phyloP scores from a whole-genome alignment of 495 filamentous ascomycete species.

The Penicillium argentinense region DNA sequence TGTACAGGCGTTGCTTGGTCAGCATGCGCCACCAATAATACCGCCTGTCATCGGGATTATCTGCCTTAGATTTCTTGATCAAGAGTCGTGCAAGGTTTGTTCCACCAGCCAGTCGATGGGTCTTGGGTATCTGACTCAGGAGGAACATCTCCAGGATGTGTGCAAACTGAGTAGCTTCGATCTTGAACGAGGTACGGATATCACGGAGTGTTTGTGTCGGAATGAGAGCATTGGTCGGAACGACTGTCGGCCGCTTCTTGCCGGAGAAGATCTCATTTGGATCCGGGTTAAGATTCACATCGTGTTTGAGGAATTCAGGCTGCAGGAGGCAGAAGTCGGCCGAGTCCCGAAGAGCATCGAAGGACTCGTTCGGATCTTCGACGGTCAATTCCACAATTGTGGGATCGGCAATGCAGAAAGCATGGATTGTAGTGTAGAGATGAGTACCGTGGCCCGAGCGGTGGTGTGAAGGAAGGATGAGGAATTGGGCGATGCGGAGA shows the following conservation, averaged over 20 bases:
- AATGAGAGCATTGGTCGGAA: constrained; percentile 66
- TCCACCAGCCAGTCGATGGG: constrained; percentile 56
- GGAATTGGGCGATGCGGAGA: constrained; percentile 86
- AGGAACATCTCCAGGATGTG: constrained; percentile 88
- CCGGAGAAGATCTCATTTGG: constrained; percentile 35
- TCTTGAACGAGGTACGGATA: constrained; percentile 68
- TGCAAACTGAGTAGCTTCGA: constrained; percentile 82
- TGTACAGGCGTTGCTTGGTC: constrained; percentile 77
- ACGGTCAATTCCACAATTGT: constrained; percentile 82
- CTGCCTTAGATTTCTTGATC: constrained; percentile 54
- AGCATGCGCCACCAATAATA: constrained; percentile 84
- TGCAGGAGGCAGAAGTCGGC: constrained; percentile 72
- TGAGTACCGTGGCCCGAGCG: constrained; percentile 71
- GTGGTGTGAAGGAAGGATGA: constrained; percentile 89
- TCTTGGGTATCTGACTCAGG: constrained; percentile 66
- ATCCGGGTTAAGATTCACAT: constrained; percentile 45
- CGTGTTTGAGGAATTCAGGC: constrained; percentile 43
- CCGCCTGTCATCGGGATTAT: constrained; percentile 55
- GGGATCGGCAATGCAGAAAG: constrained; percentile 57
- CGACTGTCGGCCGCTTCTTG: constrained; percentile 40
- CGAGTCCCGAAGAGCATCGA: constrained; percentile 85
- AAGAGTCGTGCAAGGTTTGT: constrained; percentile 49
- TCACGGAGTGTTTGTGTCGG: constrained; percentile 54
- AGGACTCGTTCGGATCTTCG: constrained; percentile 93
- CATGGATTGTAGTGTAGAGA: constrained; percentile 78